phyloP scores from a whole-genome alignment of 495 filamentous ascomycete species.

The Geoglossum glabrum region DNA sequence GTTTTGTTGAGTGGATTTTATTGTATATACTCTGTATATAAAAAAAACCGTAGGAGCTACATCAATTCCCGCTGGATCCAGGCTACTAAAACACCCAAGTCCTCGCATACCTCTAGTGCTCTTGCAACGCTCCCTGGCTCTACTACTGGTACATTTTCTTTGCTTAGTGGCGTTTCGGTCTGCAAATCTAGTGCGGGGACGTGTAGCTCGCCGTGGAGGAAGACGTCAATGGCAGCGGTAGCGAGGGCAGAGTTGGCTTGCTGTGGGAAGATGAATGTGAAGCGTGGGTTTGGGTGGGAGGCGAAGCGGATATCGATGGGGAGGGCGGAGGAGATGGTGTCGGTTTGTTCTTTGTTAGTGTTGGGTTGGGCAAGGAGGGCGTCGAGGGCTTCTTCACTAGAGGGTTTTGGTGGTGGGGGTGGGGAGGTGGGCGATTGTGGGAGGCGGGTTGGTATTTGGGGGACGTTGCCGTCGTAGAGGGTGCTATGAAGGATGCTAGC shows the following conservation, averaged over 20 bases:
- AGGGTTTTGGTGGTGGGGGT: neutral
- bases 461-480: neutral
- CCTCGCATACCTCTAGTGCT: neutral
- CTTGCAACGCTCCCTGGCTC: neutral
- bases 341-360: slow-evolving; percentile 5
- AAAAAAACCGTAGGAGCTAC: neutral
- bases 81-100: neutral
- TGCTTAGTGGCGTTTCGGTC: neutral
- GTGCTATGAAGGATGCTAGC: slow-evolving; percentile 31
- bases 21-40: too few species aligned
- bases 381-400: neutral
- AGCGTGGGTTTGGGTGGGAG: neutral
- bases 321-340: neutral
- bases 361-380: slow-evolving; percentile 5
- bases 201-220: neutral
- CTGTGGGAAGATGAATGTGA: neutral
- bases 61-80: neutral
- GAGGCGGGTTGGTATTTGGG: neutral
- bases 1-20: too few species aligned
- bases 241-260: neutral
- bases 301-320: neutral
- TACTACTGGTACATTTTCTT: neutral
- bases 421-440: neutral
- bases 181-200: neutral
- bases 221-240: neutral